A percentile compares a stretch with the other conserved stretches of the same genome.
Conservation (phyloP, 2,329 filamentous ascomycete genomes). For the Claviceps monticola region DNA sequence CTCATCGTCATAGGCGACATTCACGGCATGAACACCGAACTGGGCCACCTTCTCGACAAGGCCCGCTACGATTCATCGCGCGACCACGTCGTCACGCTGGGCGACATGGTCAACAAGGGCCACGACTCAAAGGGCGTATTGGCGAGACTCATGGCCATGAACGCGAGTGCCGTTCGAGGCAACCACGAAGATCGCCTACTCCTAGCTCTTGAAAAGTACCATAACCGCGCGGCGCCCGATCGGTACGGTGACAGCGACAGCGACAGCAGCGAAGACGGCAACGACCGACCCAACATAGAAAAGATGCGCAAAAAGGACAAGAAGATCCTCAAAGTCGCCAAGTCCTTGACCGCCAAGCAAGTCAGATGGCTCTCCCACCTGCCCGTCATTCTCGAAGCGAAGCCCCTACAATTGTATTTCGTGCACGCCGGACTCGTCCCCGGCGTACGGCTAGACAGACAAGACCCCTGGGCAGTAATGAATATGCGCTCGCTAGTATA, state of each 20-base stretch:
- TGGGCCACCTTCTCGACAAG: conserved; percentile 52
- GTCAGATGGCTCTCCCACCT: conserved; percentile 54
- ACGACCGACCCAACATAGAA: conserved; percentile 10
- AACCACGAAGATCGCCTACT: conserved; percentile 87
- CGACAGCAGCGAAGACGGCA: conserved; percentile 3
- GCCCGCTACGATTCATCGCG: conserved; percentile 39
- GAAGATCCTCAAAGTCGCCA: conserved; percentile 38
- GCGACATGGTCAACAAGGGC: conserved; percentile 76
- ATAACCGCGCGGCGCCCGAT: conserved; percentile 14
- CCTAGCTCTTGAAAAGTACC: conserved; percentile 36
- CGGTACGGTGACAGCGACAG: neutral
- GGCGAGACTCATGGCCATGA: conserved; percentile 55
- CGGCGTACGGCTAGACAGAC: conserved; percentile 52
- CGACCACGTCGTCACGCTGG: conserved; percentile 65
- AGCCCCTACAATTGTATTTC: conserved; percentile 49
- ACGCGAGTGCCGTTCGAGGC: conserved; percentile 72
- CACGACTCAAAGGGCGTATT: conserved; percentile 71
- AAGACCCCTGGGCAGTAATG: conserved; percentile 73
- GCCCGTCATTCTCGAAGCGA: conserved; percentile 66
- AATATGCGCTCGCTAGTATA: conserved; percentile 73
- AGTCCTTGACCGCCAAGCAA: conserved; percentile 42
- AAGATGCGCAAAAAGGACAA: conserved; percentile 20
- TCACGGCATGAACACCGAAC: conserved; percentile 66
- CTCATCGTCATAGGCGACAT: conserved; percentile 83
- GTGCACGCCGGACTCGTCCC: conserved; percentile 83